Evolutionary conservation across 163 green algal genomes (phyloP).

Genomic region (Scenedesmus sp.): DNA sequence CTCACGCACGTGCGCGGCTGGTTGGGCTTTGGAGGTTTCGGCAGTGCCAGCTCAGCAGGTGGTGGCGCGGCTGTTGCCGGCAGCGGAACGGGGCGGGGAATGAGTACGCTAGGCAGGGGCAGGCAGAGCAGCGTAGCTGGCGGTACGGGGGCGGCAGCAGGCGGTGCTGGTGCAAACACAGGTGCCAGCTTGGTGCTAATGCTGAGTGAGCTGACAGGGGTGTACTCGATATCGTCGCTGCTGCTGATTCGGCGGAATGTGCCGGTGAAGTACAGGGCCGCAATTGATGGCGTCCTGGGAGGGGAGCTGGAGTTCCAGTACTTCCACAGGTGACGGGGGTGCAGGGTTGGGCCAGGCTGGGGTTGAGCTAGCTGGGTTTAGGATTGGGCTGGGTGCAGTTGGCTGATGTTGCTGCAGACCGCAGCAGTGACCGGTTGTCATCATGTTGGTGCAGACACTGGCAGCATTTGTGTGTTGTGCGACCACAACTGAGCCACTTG

Average conservation of each 20-base stretch:
- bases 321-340: constrained; percentile 82
- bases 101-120: not conserved
- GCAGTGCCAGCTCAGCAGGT: not conserved
- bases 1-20: constrained; percentile 36
- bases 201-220: constrained; percentile 92
- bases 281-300: constrained; percentile 81
- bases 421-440: not conserved
- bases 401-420: not conserved
- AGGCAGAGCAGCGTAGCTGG: not conserved
- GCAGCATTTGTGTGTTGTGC: not conserved
- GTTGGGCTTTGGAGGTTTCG: constrained; percentile 5
- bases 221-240: constrained; percentile 94
- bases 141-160: constrained; percentile 4
- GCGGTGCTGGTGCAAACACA: constrained; percentile 59
- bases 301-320: constrained; percentile 95
- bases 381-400: too few relatives aligned
- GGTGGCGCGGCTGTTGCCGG: not conserved
- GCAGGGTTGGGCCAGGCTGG: not conserved
- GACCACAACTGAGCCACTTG: too few relatives aligned
- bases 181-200: constrained; percentile 88
- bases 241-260: constrained; percentile 94
- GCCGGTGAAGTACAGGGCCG: constrained; percentile 72
- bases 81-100: not conserved
- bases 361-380: not conserved
- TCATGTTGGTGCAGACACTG: not conserved